Conservation (phyloP, 805 yeast species). For the Starmerella kuoi region DNA sequence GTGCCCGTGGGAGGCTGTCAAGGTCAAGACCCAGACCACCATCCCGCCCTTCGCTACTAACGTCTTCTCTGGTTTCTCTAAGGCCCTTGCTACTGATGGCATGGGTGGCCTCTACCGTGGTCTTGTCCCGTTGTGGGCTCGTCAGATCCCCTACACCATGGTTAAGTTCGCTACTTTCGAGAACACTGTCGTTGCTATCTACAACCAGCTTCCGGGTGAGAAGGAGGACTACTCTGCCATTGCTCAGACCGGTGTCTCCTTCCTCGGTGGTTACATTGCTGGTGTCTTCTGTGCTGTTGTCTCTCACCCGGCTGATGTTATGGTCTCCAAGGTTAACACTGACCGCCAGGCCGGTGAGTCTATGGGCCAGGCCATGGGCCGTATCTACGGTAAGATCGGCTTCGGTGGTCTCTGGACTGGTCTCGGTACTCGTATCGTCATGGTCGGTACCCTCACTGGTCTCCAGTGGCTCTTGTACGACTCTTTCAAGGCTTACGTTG, state of each 20-base stretch:
- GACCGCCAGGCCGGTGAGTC: constrained; percentile 56
- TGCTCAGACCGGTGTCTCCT: constrained; percentile 89
- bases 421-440: constrained; percentile 79
- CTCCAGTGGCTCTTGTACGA: constrained; percentile 96
- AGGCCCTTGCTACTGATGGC: constrained; percentile 58
- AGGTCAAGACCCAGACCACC: constrained; percentile 87
- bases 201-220: constrained; percentile 57
- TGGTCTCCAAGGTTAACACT: constrained; percentile 86
- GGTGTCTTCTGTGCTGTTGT: constrained; percentile 94
- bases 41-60: constrained; percentile 68
- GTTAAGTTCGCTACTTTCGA: constrained; percentile 93
- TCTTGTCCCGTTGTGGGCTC: constrained; percentile 80
- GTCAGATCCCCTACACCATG: constrained; percentile 99
- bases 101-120: constrained; percentile 74
- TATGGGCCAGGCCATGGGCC: constrained; percentile 49
- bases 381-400: constrained; percentile 76
- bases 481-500: constrained; percentile 86
- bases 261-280: constrained; percentile 91
- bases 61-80: constrained; percentile 53
- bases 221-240: constrained; percentile 56
- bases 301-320: constrained; percentile 98
- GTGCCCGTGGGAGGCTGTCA: constrained; percentile 92
- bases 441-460: constrained; percentile 96
- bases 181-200: constrained; percentile 72
- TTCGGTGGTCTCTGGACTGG: constrained; percentile 93